Evolutionary conservation across 768 basidiomycete species (phyloP).

Genomic region (Russula dissimulans): DNA sequence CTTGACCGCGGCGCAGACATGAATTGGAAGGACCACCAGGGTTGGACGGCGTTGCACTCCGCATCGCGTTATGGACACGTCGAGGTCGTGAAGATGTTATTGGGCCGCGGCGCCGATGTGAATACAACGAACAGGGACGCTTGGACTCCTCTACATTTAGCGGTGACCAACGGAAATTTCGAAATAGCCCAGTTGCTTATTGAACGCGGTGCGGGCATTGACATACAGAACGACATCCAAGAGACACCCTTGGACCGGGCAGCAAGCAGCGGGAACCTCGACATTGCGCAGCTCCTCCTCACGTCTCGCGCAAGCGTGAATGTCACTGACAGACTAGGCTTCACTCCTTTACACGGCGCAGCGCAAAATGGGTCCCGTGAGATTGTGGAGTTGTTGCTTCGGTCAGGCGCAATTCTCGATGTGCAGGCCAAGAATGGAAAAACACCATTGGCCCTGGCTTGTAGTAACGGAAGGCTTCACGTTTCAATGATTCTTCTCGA

Average conservation of each 20-base stretch:
- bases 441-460: neutral
- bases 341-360: neutral
- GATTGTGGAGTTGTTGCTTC: neutral
- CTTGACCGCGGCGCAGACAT: neutral
- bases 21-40: neutral
- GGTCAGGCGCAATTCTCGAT: neutral
- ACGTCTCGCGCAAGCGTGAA: neutral
- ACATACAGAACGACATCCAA: neutral
- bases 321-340: neutral
- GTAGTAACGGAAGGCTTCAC: neutral
- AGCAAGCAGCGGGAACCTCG: neutral
- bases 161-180: neutral
- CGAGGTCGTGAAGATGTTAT: neutral
- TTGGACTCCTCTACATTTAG: conserved; percentile 4
- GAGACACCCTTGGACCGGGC: conserved; percentile 3
- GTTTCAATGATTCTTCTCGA: neutral
- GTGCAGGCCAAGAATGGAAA: too few relatives aligned
- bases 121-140: neutral
- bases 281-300: neutral
- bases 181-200: neutral
- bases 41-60: neutral
- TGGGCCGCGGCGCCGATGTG: neutral
- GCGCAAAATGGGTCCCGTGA: neutral
- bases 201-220: neutral
- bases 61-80: neutral